Evolutionary conservation across 257 asterid genomes (phyloP).

Genomic region (Solanum sitiens): DNA sequence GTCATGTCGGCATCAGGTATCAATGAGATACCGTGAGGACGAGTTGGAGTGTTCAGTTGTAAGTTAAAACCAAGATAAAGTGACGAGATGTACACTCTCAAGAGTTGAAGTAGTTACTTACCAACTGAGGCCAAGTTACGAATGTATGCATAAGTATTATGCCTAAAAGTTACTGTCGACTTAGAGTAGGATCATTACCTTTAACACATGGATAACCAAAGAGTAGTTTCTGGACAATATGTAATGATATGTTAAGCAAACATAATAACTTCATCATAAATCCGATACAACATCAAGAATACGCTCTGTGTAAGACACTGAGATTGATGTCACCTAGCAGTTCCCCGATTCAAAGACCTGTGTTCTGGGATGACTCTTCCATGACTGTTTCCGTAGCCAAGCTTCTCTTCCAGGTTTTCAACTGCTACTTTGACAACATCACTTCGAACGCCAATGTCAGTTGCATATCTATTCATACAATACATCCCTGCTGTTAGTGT

Average conservation of each 20-base stretch:
- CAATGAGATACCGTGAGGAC: background rate
- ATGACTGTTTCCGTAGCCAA: constrained; percentile 32
- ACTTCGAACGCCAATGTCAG: constrained; percentile 72
- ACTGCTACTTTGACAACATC: constrained; percentile 79
- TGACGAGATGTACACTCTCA: background rate
- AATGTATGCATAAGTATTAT: background rate
- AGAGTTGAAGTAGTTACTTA: background rate
- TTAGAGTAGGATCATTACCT: background rate
- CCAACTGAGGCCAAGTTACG: background rate
- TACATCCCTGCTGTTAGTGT: constrained; percentile 85
- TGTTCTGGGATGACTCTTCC: constrained; percentile 8
- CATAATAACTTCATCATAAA: background rate
- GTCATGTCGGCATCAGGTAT: background rate
- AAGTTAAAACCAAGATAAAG: background rate
- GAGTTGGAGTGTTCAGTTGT: background rate
- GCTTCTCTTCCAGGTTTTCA: constrained; percentile 65
- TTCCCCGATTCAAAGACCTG: constrained; percentile 5
- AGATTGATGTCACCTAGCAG: constrained; percentile 19
- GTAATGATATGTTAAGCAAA: background rate
- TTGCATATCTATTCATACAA: constrained; percentile 73
- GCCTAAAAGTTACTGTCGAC: background rate
- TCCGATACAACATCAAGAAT: background rate
- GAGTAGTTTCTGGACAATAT: background rate
- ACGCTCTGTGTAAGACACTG: background rate
- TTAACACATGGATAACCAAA: background rate